phyloP scores from a whole-genome alignment of 108 stramenopile genomes.

The Schizochytrium sp. region DNA sequence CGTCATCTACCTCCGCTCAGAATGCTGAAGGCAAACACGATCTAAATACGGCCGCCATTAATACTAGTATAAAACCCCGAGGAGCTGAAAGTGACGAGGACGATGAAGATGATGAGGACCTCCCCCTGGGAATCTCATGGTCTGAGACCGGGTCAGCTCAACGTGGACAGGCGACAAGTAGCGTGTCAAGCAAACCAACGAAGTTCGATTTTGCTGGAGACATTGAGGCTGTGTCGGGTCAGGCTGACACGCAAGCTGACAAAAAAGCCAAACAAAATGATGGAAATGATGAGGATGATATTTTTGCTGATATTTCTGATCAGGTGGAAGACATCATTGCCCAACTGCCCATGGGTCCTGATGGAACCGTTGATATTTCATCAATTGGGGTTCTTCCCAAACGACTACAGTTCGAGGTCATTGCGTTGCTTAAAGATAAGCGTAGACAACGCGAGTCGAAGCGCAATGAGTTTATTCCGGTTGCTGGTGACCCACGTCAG shows the following conservation, averaged over 20 bases:
- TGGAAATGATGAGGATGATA: neutral
- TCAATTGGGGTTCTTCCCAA: constrained; percentile 82
- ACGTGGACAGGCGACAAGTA: neutral
- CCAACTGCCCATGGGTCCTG: neutral
- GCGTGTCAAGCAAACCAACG: neutral
- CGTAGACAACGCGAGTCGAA: constrained; percentile 83
- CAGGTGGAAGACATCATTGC: constrained; percentile 64
- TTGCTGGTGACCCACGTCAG: constrained; percentile 85
- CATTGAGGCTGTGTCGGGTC: neutral
- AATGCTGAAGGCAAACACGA: neutral
- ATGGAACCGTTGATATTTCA: constrained; percentile 71
- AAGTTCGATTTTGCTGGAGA: neutral
- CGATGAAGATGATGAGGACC: constrained; percentile 57
- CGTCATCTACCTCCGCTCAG: neutral
- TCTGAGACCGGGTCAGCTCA: neutral
- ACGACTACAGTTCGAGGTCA: constrained; percentile 80
- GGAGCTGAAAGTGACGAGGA: neutral
- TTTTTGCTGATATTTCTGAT: constrained; percentile 28
- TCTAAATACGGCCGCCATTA: neutral
- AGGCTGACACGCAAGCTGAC: neutral
- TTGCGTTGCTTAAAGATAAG: constrained; percentile 80
- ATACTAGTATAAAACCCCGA: neutral
- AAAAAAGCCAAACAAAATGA: neutral
- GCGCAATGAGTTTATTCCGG: constrained; percentile 89
- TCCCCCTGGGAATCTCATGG: constrained; percentile 23